phyloP scores from a whole-genome alignment of 2,329 filamentous ascomycete genomes.

The Fusarium penzigii region DNA sequence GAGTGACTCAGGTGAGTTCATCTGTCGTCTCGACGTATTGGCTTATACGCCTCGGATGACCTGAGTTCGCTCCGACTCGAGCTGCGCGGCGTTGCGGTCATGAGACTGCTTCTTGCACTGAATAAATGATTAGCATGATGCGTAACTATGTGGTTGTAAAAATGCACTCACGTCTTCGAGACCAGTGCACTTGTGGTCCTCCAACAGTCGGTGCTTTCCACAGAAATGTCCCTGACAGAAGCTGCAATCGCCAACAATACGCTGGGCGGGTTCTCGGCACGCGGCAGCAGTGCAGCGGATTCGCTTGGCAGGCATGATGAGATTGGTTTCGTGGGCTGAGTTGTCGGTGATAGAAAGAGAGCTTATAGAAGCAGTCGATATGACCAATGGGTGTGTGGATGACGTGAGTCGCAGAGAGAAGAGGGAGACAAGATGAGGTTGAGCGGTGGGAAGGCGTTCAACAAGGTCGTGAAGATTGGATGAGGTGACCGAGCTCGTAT shows the following conservation, averaged over 20 bases:
- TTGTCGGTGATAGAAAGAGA: neutral
- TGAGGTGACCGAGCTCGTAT: neutral
- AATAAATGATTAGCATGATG: slow-evolving; percentile 5
- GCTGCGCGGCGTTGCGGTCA: slow-evolving; percentile 87
- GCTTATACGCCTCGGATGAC: slow-evolving; percentile 86
- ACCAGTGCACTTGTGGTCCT: slow-evolving; percentile 90
- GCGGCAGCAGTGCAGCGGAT: slow-evolving; percentile 85
- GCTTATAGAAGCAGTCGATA: slow-evolving; percentile 1
- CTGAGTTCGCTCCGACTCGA: slow-evolving; percentile 89
- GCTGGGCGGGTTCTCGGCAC: slow-evolving; percentile 84
- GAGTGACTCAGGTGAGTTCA: slow-evolving; percentile 19
- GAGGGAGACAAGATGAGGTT: slow-evolving; percentile 6
- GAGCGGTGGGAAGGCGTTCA: slow-evolving; percentile 11
- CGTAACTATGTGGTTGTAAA: neutral
- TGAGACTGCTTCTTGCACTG: slow-evolving; percentile 96
- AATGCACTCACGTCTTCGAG: slow-evolving; percentile 73
- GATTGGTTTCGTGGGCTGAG: slow-evolving; percentile 2
- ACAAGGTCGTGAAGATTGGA: neutral
- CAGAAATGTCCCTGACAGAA: slow-evolving; percentile 96
- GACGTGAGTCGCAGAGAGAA: slow-evolving; percentile 11
- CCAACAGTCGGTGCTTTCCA: slow-evolving; percentile 88
- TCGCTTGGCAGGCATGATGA: slow-evolving; percentile 69
- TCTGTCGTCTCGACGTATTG: slow-evolving; percentile 3
- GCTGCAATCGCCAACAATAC: slow-evolving; percentile 93
- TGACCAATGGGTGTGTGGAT: slow-evolving; percentile 5